These are phyloP conservation scores for Neoscytalidium dimidiatum DNA, from an alignment of 2,329 filamentous ascomycete genomes.

Conservation along the genomic window DNA sequence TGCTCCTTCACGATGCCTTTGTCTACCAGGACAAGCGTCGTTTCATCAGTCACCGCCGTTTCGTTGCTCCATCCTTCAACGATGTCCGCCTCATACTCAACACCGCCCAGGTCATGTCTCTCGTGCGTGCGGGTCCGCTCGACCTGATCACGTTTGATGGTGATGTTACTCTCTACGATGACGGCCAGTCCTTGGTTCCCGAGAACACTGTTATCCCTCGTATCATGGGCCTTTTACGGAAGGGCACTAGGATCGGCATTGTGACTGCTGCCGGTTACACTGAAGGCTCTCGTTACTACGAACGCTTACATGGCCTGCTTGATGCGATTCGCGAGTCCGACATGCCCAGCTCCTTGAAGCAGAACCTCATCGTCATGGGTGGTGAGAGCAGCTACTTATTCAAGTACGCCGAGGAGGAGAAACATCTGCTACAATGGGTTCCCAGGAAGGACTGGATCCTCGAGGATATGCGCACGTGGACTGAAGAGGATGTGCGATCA, in stretches of 20 bases:
- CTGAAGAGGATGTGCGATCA: conserved; percentile 71
- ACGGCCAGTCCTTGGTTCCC: conserved; percentile 76
- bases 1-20: conserved; percentile 88
- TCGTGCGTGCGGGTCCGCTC: conserved; percentile 72
- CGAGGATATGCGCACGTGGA: conserved; percentile 76
- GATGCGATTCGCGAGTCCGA: conserved; percentile 70
- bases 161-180: conserved; percentile 87
- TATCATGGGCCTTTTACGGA: conserved; percentile 69
- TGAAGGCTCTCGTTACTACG: conserved; percentile 82
- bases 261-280: conserved; percentile 97
- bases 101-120: conserved; percentile 89
- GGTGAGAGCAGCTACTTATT: conserved; percentile 97
- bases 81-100: conserved; percentile 92
- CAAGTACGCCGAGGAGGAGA: conserved; percentile 65
- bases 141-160: conserved; percentile 95
- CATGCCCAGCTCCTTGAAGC: conserved; percentile 67
- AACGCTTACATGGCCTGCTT: conserved; percentile 81
- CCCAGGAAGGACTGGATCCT: conserved; percentile 70
- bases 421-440: conserved; percentile 63
- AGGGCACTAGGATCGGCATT: conserved; percentile 84
- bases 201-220: conserved; percentile 75
- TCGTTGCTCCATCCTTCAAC: conserved; percentile 96
- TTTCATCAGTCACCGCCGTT: conserved; percentile 85
- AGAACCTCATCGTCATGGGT: conserved; percentile 87
- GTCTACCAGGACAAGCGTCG: conserved; percentile 83